phyloP scores from a whole-genome alignment of 345 rosid species.

The Mangifera indica region DNA sequence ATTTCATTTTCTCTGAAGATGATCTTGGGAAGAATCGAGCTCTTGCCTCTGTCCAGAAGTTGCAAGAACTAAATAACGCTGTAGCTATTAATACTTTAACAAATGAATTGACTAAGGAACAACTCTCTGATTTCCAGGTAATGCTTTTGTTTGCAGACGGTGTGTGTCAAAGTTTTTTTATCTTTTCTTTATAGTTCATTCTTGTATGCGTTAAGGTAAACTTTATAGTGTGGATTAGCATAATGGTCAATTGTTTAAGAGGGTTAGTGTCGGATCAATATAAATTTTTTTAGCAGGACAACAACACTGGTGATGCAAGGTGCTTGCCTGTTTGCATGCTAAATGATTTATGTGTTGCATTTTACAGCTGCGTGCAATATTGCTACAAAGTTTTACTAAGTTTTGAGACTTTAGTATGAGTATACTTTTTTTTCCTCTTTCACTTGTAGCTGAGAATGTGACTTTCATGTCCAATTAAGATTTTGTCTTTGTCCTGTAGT shows the following conservation, averaged over 20 bases:
- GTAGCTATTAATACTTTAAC: conserved; percentile 63
- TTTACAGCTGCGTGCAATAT: neutral
- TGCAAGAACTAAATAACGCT: conserved; percentile 88
- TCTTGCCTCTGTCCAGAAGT: conserved; percentile 72
- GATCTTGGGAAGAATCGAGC: conserved; percentile 87
- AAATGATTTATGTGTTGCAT: neutral
- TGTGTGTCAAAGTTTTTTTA: neutral
- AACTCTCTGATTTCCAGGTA: conserved; percentile 83
- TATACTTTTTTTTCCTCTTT: neutral
- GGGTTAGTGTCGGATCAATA: neutral
- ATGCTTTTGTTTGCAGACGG: neutral
- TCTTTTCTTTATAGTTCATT: neutral
- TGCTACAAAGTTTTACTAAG: neutral
- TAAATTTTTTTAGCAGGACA: too few relatives aligned
- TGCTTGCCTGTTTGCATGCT: neutral
- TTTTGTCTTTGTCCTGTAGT: neutral
- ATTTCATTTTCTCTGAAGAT: conserved; percentile 68
- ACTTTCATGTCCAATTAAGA: neutral
- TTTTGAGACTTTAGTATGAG: neutral
- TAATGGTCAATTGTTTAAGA: neutral
- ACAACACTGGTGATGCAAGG: neutral
- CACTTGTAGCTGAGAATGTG: neutral
- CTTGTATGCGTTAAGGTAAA: neutral
- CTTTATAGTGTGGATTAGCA: neutral
- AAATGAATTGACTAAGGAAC: conserved; percentile 62